A percentile compares a stretch with the other conserved stretches of the same genome.
phyloP scores from a whole-genome alignment of 306 rosid genomes.

The Quercus agrifolia region DNA sequence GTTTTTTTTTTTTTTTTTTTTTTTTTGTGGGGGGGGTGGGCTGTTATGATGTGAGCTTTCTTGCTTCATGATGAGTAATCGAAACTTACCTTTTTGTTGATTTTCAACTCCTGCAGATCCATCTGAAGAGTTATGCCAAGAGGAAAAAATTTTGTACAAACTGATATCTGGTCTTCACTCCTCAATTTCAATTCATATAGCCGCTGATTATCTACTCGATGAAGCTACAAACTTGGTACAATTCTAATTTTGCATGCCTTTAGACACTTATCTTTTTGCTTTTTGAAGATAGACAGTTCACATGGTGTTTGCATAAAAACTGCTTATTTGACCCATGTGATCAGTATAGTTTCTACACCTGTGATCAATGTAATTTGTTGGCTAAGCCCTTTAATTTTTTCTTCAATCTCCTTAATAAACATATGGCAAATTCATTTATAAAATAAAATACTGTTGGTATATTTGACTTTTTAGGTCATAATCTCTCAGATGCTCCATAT shows the following conservation, averaged over 20 bases:
- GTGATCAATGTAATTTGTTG: not conserved
- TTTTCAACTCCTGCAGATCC: constrained; percentile 48
- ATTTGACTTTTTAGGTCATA: not conserved
- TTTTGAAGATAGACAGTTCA: not conserved
- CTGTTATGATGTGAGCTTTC: not conserved
- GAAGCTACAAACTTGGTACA: constrained; percentile 65
- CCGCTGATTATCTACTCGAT: constrained; percentile 62
- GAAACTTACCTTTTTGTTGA: not conserved
- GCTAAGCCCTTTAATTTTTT: not conserved
- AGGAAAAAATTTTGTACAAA: constrained; percentile 83
- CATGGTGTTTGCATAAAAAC: not conserved
- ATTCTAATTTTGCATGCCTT: not conserved
- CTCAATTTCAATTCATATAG: constrained; percentile 83
- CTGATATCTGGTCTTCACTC: constrained; percentile 98
- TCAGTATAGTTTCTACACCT: not conserved
- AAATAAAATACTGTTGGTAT: not conserved
- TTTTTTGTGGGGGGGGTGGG: not conserved
- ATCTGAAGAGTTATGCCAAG: constrained; percentile 79
- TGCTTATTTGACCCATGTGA: not conserved
- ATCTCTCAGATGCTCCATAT: not conserved
- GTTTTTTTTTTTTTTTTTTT: no score
- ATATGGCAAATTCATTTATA: not conserved
- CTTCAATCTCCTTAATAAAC: not conserved
- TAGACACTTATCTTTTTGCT: not conserved
- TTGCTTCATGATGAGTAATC: not conserved